Evolutionary conservation across 1,284 basidiomycete species (phyloP), one percentile per base, ranked within the genome.

Genomic region (Coriolopsis trogii): DNA sequence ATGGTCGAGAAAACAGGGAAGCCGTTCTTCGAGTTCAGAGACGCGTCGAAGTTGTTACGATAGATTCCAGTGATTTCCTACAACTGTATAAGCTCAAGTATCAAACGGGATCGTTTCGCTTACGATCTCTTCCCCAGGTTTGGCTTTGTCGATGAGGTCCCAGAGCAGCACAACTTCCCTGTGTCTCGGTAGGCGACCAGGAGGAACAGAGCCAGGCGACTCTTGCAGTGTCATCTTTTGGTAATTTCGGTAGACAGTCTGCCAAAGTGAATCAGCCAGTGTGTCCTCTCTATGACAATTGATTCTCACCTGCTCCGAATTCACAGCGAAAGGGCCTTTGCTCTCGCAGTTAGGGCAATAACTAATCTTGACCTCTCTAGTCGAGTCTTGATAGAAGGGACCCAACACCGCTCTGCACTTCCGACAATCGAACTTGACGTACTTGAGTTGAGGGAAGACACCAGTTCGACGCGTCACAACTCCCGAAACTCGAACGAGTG

Each of bases 141-240:
- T 98, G 16, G 96, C 97, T 44, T 87, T 88, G 70, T 99, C 96
- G 63, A 99, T 98, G 46, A 99, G 78, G 70, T 99, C 96, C 95
- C 96, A 99, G 16, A 99, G 81, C 2, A 98, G 79, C 55, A 99
- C 87, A 26, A 99, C 95, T 70, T 99, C 96, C 49, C 96, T 87
- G 71, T 99, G 96, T 46, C 96, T 81, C 8, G 96, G 96, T 12
- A 99, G 79, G 64, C 96, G 93, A 70, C 96, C 96, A 15, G 96
- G 95, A 43, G 96, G 97, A 3, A 99, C 96, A 3, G 92, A 94
- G 2, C 96, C 97, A n/a, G 96, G 96, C 12, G 94, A 95, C 70
- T 99, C 97, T 67, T 99, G 96, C 37, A 99, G 73, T 3, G 96
- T 98, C 92, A 99, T 93, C 73, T 94, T 98, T 70, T 99, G 97